A percentile compares a stretch with the other conserved stretches of the same genome.
These are phyloP conservation scores for Vaccinium darrowii DNA, from an alignment of 148 eudicot genomes.

Conservation along the genomic window DNA sequence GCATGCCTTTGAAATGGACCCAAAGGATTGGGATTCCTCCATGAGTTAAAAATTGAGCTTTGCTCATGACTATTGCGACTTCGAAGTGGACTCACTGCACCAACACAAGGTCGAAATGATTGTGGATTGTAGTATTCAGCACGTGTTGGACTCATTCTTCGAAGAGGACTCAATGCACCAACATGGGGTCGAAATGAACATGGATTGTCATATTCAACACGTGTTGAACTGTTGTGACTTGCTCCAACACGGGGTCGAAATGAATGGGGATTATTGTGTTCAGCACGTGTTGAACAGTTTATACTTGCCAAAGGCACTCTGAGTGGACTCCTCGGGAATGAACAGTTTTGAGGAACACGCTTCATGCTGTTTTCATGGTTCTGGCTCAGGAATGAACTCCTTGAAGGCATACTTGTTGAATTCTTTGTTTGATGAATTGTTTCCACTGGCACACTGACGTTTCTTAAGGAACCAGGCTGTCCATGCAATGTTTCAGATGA, in stretches of 20 bases:
- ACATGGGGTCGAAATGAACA: neutral
- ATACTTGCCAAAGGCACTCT: no score
- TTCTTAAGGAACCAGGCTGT: neutral
- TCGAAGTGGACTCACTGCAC: neutral
- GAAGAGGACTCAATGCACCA: neutral
- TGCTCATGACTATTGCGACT: neutral
- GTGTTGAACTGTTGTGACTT: no score
- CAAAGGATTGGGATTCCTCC: neutral
- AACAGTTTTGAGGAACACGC: neutral
- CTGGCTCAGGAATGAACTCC: neutral
- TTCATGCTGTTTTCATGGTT: slow-evolving; percentile 5
- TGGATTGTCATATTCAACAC: neutral
- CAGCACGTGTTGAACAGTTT: no score
- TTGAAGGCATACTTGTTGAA: slow-evolving; percentile 4
- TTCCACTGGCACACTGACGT: slow-evolving; percentile 11
- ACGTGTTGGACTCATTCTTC: neutral
- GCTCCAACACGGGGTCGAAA: no score
- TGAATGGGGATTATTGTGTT: no score
- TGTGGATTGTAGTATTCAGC: neutral
- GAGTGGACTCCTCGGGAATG: neutral
- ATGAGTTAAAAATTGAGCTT: neutral
- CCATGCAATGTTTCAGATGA: neutral
- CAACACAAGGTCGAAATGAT: neutral
- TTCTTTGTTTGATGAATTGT: slow-evolving; percentile 17
- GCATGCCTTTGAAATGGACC: slow-evolving; percentile 1